Conservation (phyloP, 2,329 filamentous ascomycete species). For the Meredithiella fracta region DNA sequence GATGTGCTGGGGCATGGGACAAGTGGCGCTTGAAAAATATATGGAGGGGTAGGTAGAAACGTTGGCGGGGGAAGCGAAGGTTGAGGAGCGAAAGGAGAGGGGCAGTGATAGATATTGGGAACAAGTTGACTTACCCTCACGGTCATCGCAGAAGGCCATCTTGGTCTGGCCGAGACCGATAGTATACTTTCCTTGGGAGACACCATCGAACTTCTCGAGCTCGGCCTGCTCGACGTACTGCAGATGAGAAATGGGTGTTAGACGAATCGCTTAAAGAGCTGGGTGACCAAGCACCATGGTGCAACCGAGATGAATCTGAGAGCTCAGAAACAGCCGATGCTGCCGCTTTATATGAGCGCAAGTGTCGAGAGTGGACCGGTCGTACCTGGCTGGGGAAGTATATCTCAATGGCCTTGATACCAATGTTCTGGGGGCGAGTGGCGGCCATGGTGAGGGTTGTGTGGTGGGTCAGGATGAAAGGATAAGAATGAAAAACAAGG, state of each 20-base stretch:
- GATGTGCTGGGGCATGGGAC: background rate
- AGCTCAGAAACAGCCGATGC: too few species aligned
- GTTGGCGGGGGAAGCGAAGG: background rate
- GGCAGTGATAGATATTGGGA: background rate
- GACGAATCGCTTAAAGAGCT: background rate
- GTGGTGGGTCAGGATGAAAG: slow-evolving; percentile 4
- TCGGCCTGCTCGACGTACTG: slow-evolving; percentile 74
- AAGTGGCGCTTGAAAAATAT: background rate
- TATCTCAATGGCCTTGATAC: slow-evolving; percentile 85
- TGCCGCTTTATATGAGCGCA: background rate
- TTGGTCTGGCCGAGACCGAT: slow-evolving; percentile 82
- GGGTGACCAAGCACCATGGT: too few species aligned
- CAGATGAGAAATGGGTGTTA: slow-evolving; percentile 4
- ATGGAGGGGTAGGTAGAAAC: background rate
- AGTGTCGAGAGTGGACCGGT: slow-evolving; percentile 14
- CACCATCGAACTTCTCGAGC: slow-evolving; percentile 76
- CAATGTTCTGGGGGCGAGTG: slow-evolving; percentile 63
- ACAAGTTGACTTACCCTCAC: slow-evolving; percentile 47
- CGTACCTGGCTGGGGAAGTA: slow-evolving; percentile 75
- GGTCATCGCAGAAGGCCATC: slow-evolving; percentile 85
- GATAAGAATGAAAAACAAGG: slow-evolving; percentile 3
- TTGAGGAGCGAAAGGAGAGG: slow-evolving; percentile 5
- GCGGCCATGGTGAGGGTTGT: slow-evolving; percentile 41
- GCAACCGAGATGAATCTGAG: too few species aligned
- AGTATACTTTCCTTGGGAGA: slow-evolving; percentile 69